Evolutionary conservation across 2,329 filamentous ascomycete species (phyloP).

Genomic region (Penicillium sp.): DNA sequence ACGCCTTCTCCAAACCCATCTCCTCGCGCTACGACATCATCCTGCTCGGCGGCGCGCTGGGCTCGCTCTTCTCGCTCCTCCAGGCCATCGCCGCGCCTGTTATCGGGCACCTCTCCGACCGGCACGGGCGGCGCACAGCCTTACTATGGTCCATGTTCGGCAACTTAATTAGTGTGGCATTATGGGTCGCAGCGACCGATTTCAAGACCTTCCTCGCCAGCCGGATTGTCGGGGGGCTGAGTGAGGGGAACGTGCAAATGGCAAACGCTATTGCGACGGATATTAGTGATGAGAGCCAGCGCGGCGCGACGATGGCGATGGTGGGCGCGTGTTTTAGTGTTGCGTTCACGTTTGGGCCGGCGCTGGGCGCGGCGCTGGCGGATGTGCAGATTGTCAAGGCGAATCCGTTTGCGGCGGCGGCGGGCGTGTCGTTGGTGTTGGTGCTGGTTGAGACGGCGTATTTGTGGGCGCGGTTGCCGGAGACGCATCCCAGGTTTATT

Average conservation of each 20-base stretch:
- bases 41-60: slow-evolving; percentile 85
- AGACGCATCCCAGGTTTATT: slow-evolving; percentile 65
- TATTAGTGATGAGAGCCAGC: slow-evolving; percentile 78
- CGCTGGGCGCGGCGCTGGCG: slow-evolving; percentile 81
- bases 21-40: slow-evolving; percentile 97
- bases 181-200: slow-evolving; percentile 91
- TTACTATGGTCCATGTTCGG: slow-evolving; percentile 88
- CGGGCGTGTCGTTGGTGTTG: slow-evolving; percentile 77
- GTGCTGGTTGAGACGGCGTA: slow-evolving; percentile 86
- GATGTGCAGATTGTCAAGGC: slow-evolving; percentile 71
- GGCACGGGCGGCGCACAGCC: slow-evolving; percentile 79
- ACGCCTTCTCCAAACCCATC: slow-evolving; percentile 85
- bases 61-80: slow-evolving; percentile 87
- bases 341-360: slow-evolving; percentile 94
- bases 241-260: slow-evolving; percentile 94
- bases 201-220: slow-evolving; percentile 96
- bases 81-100: slow-evolving; percentile 90
- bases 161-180: slow-evolving; percentile 86
- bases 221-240: slow-evolving; percentile 84
- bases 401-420: slow-evolving; percentile 92
- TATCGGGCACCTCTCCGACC: slow-evolving; percentile 84
- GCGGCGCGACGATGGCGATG: slow-evolving; percentile 90
- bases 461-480: slow-evolving; percentile 77
- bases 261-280: slow-evolving; percentile 96
- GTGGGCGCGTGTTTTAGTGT: slow-evolving; percentile 96